Conservation (phyloP, 805 yeast species). For the Tanozyma kutaoensis region DNA sequence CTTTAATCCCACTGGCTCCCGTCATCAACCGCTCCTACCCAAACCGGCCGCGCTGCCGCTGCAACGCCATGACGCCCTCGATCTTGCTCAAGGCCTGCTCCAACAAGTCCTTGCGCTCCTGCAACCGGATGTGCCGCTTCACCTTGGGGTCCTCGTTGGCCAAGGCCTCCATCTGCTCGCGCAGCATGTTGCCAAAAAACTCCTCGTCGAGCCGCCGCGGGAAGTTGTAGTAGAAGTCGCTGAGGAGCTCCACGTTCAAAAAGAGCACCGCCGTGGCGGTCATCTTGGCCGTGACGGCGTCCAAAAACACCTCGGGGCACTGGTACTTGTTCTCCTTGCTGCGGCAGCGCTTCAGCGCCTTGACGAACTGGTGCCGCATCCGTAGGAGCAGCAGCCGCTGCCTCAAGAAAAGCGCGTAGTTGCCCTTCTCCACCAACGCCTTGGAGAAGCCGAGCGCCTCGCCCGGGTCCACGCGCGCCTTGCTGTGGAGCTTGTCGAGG, state of each 20-base stretch:
- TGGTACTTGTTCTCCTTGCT: constrained; percentile 69
- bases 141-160: constrained; percentile 94
- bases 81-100: constrained; percentile 77
- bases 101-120: constrained; percentile 80
- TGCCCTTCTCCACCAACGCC: constrained; percentile 62
- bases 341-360: constrained; percentile 66
- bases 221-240: constrained; percentile 92
- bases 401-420: constrained; percentile 66
- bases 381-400: constrained; percentile 60
- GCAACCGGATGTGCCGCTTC: constrained; percentile 82
- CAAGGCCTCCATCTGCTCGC: constrained; percentile 73
- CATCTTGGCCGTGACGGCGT: constrained; percentile 82
- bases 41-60: constrained; percentile 15
- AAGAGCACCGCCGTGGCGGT: constrained; percentile 90
- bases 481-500: constrained; percentile 35
- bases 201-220: constrained; percentile 84
- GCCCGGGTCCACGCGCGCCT: constrained; percentile 3
- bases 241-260: constrained; percentile 81
- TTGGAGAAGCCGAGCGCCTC: constrained; percentile 82
- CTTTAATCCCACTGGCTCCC: too few species aligned
- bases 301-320: constrained; percentile 91
- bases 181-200: constrained; percentile 47
- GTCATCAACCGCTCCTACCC: too few species aligned
- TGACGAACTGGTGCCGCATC: constrained; percentile 57
- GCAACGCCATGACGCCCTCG: constrained; percentile 68